phyloP scores from a whole-genome alignment of 73 alveolate species.

The Tetrahymena malaccensis region DNA sequence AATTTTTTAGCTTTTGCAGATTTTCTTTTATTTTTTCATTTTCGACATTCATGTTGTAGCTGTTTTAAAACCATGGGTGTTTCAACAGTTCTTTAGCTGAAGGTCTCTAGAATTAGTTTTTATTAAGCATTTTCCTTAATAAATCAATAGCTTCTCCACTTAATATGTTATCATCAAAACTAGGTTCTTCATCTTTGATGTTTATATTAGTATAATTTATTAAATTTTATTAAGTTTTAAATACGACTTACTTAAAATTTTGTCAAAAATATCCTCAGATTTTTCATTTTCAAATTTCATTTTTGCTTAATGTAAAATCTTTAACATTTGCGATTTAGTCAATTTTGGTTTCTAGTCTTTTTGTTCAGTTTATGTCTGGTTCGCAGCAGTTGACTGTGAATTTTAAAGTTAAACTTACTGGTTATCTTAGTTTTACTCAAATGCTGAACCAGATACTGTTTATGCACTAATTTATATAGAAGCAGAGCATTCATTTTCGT shows the following conservation, averaged over 20 bases:
- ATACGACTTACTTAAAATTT: not conserved
- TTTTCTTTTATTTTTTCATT: not conserved
- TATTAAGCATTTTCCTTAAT: constrained; percentile 68
- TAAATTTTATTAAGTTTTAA: not conserved
- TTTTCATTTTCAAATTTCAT: not conserved
- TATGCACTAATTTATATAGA: not conserved
- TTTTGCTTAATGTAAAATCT: not conserved
- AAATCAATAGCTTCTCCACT: constrained; percentile 78
- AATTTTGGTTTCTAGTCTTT: not conserved
- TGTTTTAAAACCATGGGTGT: constrained; percentile 69
- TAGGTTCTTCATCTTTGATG: not conserved
- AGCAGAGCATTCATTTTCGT: not conserved
- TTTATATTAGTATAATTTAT: not conserved
- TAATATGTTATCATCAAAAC: not conserved
- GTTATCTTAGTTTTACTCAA: not conserved
- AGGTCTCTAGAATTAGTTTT: constrained; percentile 65
- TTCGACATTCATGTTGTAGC: not conserved
- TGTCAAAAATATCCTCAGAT: not conserved
- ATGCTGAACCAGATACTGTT: not conserved
- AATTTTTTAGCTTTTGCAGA: not conserved
- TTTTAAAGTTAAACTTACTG: not conserved
- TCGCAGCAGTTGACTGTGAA: not conserved
- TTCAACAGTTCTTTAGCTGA: constrained; percentile 70
- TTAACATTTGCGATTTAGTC: not conserved
- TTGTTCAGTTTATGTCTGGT: not conserved